Conservation (phyloP, 2,329 filamentous ascomycete genomes). For the Alternaria triticimaculans region DNA sequence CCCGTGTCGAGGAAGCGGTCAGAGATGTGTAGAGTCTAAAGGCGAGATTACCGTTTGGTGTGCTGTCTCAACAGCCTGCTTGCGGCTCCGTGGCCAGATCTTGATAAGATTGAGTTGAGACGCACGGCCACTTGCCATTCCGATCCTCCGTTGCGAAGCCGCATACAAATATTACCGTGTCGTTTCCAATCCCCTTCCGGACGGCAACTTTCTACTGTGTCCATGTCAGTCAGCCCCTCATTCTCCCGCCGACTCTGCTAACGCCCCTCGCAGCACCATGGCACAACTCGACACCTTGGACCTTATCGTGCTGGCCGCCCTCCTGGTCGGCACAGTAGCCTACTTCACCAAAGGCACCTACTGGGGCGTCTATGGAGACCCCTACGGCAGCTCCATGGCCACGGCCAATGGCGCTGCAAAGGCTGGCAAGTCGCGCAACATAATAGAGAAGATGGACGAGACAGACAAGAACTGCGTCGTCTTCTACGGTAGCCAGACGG, state of each 20-base stretch:
- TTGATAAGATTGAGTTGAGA: background rate
- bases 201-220: conserved; percentile 27
- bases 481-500: conserved; percentile 98
- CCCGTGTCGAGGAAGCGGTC: background rate
- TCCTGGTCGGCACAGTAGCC: conserved; percentile 85
- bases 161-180: conserved; percentile 33
- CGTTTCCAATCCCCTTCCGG: conserved; percentile 36
- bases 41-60: background rate
- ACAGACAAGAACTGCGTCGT: conserved; percentile 95
- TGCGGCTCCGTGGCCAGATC: background rate
- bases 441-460: conserved; percentile 95
- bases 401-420: conserved; percentile 71
- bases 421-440: conserved; percentile 85
- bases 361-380: conserved; percentile 88
- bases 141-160: conserved; percentile 13
- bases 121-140: conserved; percentile 6
- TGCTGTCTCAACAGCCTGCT: background rate
- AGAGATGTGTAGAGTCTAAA: background rate
- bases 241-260: conserved; percentile 13
- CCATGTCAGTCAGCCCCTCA: conserved; percentile 25
- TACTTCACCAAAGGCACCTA: conserved; percentile 98
- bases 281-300: conserved; percentile 96
- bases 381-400: conserved; percentile 78
- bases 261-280: conserved; percentile 64
- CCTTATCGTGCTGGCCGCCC: conserved; percentile 83